A percentile compares a stretch with the other conserved stretches of the same genome.
phyloP scores from a whole-genome alignment of 176 grass and related monocot genomes.

The Zizania latifolia region DNA sequence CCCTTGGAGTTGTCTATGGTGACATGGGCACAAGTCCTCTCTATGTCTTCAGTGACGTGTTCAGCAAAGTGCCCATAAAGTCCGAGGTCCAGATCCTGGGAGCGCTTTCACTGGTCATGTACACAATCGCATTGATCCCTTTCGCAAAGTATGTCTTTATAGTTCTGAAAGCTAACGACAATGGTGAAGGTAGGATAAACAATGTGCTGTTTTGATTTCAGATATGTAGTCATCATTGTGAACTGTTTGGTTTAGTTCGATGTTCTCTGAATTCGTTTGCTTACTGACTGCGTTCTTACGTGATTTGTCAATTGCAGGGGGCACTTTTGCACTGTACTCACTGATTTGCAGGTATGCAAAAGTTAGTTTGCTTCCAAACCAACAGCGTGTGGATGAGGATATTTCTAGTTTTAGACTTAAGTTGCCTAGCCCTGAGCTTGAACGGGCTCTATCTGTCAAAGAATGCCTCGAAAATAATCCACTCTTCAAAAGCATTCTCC shows the following conservation, averaged over 20 bases:
- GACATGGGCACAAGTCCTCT: constrained; percentile 98
- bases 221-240: neutral
- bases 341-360: constrained; percentile 96
- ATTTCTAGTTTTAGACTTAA: constrained; percentile 94
- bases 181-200: constrained; percentile 61
- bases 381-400: constrained; percentile 80
- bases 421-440: constrained; percentile 84
- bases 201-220: constrained; percentile 9
- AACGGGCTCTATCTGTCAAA: constrained; percentile 77
- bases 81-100: constrained; percentile 83
- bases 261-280: neutral
- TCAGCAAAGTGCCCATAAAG: constrained; percentile 94
- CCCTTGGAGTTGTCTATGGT: constrained; percentile 91
- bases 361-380: constrained; percentile 82
- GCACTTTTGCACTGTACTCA: constrained; percentile 88
- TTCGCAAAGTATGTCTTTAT: constrained; percentile 88
- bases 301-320: constrained; percentile 61
- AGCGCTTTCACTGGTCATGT: constrained; percentile 88
- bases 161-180: constrained; percentile 95
- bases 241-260: neutral
- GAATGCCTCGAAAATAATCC: constrained; percentile 72
- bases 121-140: constrained; percentile 85
- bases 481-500: constrained; percentile 62
- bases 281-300: neutral
- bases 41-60: constrained; percentile 94